Conservation (phyloP, 441 rosid species). For the Gossypium schwendimanii region DNA sequence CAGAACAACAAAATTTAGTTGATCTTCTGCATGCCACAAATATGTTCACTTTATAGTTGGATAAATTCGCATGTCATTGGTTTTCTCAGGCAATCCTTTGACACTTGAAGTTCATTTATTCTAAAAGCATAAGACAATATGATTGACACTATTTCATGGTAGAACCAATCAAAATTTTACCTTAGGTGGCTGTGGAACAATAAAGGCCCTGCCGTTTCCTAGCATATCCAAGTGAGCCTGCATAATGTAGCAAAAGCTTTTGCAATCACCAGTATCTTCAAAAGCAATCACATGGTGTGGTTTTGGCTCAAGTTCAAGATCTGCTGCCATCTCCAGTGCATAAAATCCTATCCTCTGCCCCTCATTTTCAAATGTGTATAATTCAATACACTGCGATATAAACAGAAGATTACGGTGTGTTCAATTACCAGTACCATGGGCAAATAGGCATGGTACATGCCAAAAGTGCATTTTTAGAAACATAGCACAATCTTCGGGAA, state of each 20-base stretch:
- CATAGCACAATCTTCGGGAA: neutral
- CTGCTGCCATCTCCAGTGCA: conserved; percentile 81
- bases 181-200: conserved; percentile 83
- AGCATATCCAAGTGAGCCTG: conserved; percentile 87
- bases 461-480: neutral
- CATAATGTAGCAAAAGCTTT: conserved; percentile 63
- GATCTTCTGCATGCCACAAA: neutral
- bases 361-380: conserved; percentile 51
- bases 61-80: neutral
- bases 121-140: neutral
- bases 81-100: neutral
- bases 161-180: conserved; percentile 23
- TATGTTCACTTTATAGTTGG: neutral
- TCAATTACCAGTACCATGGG: conserved; percentile 3
- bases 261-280: conserved; percentile 65
- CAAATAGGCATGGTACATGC: neutral
- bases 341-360: conserved; percentile 73
- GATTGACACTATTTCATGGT: neutral
- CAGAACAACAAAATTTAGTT: neutral
- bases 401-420: neutral
- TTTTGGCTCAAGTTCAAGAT: conserved; percentile 87
- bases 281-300: conserved; percentile 79
- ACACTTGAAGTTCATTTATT: neutral
- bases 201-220: conserved; percentile 64
- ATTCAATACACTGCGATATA: conserved; percentile 67